phyloP scores from a whole-genome alignment of 306 rosid species.

The Vicia faba region DNA sequence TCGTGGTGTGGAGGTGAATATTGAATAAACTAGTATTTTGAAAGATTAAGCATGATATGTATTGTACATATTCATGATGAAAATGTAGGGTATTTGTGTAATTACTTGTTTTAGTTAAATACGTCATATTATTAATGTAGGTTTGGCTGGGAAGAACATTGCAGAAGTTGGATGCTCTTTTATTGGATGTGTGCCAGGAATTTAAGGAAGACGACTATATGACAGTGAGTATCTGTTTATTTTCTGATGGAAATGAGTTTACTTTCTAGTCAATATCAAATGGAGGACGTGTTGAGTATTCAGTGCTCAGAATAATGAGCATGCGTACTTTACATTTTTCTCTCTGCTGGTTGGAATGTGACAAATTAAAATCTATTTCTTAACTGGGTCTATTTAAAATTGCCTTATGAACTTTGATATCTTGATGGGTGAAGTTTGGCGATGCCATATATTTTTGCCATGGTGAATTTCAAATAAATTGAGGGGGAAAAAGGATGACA shows the following conservation, averaged over 20 bases:
- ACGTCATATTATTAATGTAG: constrained; percentile 44
- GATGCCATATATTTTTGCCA: background rate
- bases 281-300: constrained; percentile 29
- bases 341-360: constrained; percentile 16
- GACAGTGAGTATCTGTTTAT: constrained; percentile 61
- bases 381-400: constrained; percentile 22
- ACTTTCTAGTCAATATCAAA: constrained; percentile 29
- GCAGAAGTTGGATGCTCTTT: constrained; percentile 89
- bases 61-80: constrained; percentile 16
- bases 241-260: constrained; percentile 35
- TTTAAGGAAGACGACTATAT: constrained; percentile 82
- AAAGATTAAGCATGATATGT: constrained; percentile 32
- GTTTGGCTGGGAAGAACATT: constrained; percentile 94
- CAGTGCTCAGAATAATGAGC: constrained; percentile 28
- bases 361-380: constrained; percentile 26
- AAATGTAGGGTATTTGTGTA: constrained; percentile 28
- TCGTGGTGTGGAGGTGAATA: constrained; percentile 83
- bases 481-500: constrained; percentile 10
- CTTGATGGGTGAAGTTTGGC: constrained; percentile 8
- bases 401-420: background rate
- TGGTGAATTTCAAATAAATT: constrained; percentile 15
- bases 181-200: constrained; percentile 94
- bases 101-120: constrained; percentile 28
- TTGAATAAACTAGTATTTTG: constrained; percentile 34
- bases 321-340: constrained; percentile 3